A percentile compares a stretch with the other conserved stretches of the same genome.
phyloP scores from a whole-genome alignment of 108 stramenopile genomes.

The Aurantiochytrium sp. region DNA sequence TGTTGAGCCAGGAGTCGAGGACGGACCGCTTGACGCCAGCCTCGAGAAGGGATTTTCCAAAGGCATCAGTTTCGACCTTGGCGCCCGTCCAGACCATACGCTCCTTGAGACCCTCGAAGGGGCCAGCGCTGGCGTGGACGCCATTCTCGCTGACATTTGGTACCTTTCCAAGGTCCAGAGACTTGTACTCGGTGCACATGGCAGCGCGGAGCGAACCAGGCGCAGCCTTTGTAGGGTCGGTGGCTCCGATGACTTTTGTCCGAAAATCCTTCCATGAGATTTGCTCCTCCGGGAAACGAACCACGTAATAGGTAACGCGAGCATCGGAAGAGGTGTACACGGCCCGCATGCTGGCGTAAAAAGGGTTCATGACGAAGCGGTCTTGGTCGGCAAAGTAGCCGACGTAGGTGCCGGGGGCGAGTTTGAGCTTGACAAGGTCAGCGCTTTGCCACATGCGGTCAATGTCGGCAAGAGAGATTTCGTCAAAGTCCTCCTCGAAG shows the following conservation, averaged over 20 bases:
- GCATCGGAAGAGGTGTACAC: conserved; percentile 9
- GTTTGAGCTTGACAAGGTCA: neutral
- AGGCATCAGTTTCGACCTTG: neutral
- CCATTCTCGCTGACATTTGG: conserved; percentile 21
- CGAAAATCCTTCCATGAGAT: conserved; percentile 35
- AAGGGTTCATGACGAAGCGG: conserved; percentile 27
- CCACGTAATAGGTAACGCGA: neutral
- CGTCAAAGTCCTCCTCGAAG: neutral
- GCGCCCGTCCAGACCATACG: conserved; percentile 28
- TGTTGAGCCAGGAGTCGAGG: neutral
- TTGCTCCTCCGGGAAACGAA: neutral
- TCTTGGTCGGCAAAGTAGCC: conserved; percentile 35
- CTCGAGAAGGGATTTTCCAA: neutral
- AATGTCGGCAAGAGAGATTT: neutral
- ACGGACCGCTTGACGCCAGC: neutral
- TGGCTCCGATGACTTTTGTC: conserved; percentile 23
- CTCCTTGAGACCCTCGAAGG: conserved; percentile 33
- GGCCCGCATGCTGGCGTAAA: conserved; percentile 33
- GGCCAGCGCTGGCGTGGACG: conserved; percentile 26
- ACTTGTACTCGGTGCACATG: neutral
- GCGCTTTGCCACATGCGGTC: neutral
- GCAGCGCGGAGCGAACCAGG: neutral
- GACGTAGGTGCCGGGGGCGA: conserved; percentile 1
- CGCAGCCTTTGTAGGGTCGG: conserved; percentile 21
- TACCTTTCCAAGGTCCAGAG: neutral